These are phyloP conservation scores for Anaeromyces robustus DNA, from an alignment of 192 early-diverging fungal genomes.

Conservation along the genomic window DNA sequence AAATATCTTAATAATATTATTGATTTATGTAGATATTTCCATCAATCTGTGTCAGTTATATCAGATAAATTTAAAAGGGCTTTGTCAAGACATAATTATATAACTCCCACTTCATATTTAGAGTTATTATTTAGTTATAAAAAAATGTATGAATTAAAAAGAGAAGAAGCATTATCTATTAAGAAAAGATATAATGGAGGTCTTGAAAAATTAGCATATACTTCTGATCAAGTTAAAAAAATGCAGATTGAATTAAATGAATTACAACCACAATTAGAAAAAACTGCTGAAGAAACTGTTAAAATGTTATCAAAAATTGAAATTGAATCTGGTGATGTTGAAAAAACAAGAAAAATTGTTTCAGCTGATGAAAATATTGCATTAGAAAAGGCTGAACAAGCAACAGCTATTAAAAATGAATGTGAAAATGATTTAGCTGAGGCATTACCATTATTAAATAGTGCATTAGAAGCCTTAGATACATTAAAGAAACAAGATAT, in stretches of 20 bases:
- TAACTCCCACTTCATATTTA: slow-evolving; percentile 40
- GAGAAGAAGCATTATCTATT: slow-evolving; percentile 29
- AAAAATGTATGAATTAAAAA: slow-evolving; percentile 19
- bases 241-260: slow-evolving; percentile 40
- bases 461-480: slow-evolving; percentile 35
- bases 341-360: slow-evolving; percentile 32
- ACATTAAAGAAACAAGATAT: slow-evolving; percentile 45
- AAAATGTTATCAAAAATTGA: slow-evolving; percentile 41
- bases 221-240: slow-evolving; percentile 33
- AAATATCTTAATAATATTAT: slow-evolving; percentile 6
- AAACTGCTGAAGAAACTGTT: slow-evolving; percentile 42
- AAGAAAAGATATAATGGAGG: slow-evolving; percentile 32
- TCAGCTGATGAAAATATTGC: slow-evolving; percentile 40
- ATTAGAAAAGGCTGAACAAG: slow-evolving; percentile 30
- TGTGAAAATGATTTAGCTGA: slow-evolving; percentile 40
- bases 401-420: slow-evolving; percentile 35
- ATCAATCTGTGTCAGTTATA: slow-evolving; percentile 29
- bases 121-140: slow-evolving; percentile 38
- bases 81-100: slow-evolving; percentile 38
- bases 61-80: slow-evolving; percentile 27
- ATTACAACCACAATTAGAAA: slow-evolving; percentile 35
- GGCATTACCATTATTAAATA: slow-evolving; percentile 36
- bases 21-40: slow-evolving; percentile 33
- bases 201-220: slow-evolving; percentile 39
- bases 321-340: slow-evolving; percentile 41